These are phyloP conservation scores for Lactarius tabidus DNA, from an alignment of 768 basidiomycete species.

Conservation along the genomic window DNA sequence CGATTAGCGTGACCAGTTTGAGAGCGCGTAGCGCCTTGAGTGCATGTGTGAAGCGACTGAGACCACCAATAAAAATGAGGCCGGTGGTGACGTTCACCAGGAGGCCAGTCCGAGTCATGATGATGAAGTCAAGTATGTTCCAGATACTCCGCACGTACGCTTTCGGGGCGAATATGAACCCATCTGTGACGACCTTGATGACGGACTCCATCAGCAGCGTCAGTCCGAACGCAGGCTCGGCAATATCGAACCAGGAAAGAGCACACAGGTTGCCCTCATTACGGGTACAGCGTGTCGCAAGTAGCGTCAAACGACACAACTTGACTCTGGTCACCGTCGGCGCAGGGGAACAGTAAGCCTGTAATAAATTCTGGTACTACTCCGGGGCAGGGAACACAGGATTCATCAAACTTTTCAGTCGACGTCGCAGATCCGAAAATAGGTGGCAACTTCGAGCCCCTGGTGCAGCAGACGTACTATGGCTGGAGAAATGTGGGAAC, in stretches of 20 bases:
- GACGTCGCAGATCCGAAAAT: conserved; percentile 27
- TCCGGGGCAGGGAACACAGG: conserved; percentile 5
- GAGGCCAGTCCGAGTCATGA: conserved; percentile 74
- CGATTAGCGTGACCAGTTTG: conserved; percentile 84
- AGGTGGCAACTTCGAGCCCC: conserved; percentile 22
- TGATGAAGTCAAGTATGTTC: conserved; percentile 87
- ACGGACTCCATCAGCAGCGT: conserved; percentile 75
- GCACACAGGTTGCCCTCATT: not conserved
- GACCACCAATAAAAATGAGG: conserved; percentile 69
- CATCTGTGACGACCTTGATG: conserved; percentile 91
- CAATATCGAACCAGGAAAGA: conserved; percentile 80
- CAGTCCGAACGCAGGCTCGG: conserved; percentile 68
- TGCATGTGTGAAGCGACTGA: conserved; percentile 77
- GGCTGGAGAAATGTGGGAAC: conserved; percentile 60
- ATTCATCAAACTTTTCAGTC: conserved; percentile 18
- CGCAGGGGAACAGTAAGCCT: not conserved
- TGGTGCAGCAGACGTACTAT: conserved; percentile 22
- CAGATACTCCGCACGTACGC: conserved; percentile 89
- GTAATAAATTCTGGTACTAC: not conserved
- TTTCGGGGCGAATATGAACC: conserved; percentile 85
- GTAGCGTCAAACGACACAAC: conserved; percentile 3
- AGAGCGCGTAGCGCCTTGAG: conserved; percentile 87
- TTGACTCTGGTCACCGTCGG: not conserved
- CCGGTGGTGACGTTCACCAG: conserved; percentile 69
- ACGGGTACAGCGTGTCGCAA: conserved; percentile 6